phyloP scores from a whole-genome alignment of 106 monocot genomes.

The Platanthera guangdongensis region DNA sequence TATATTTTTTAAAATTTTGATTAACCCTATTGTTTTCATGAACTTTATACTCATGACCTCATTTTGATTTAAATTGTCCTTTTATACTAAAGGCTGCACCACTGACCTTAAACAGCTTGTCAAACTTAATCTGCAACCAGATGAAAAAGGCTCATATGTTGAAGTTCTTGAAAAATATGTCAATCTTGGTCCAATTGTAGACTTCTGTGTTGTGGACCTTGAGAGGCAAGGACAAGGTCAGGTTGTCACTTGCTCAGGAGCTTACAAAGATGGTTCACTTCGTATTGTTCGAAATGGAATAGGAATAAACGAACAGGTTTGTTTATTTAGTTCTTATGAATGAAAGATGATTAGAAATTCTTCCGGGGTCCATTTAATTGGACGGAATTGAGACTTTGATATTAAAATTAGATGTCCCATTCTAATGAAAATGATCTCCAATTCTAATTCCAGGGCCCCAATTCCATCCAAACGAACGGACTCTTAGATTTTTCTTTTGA shows the following conservation, averaged over 20 bases:
- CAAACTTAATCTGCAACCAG: slow-evolving; percentile 95
- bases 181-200: slow-evolving; percentile 95
- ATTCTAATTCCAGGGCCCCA: too few relatives aligned
- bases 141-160: slow-evolving; percentile 88
- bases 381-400: background rate
- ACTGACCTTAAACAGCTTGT: slow-evolving; percentile 46
- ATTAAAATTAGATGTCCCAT: background rate
- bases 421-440: background rate
- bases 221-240: slow-evolving; percentile 99
- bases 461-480: too few relatives aligned
- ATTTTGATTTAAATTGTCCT: slow-evolving; percentile 2
- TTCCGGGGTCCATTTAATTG: background rate
- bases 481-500: slow-evolving; percentile 2
- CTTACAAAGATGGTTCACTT: slow-evolving; percentile 96
- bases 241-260: slow-evolving; percentile 97
- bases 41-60: background rate
- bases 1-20: background rate
- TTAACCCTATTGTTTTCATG: background rate
- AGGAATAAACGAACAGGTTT: slow-evolving; percentile 95
- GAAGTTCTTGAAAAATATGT: slow-evolving; percentile 94
- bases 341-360: background rate
- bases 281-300: slow-evolving; percentile 95
- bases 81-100: background rate
- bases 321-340: background rate
- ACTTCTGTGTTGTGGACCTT: slow-evolving; percentile 98